Evolutionary conservation across 164 flowering plant genomes (phyloP).

Genomic region (Chimonanthus praecox): DNA sequence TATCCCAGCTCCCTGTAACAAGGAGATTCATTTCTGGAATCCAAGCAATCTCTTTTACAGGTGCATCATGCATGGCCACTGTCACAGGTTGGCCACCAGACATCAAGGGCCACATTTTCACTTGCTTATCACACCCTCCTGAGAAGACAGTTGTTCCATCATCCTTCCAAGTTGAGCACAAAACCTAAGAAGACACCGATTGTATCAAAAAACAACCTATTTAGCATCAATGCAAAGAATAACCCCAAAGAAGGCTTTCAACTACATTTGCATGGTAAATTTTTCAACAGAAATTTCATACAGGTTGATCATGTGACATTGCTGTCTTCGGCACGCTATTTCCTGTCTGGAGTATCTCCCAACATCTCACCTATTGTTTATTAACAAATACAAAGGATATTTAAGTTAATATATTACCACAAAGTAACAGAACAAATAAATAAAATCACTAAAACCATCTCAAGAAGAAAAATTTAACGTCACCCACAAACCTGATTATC

Average conservation of each 20-base stretch:
- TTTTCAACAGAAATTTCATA: slow-evolving; percentile 8
- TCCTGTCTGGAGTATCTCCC: slow-evolving; percentile 65
- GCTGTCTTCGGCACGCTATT: slow-evolving; percentile 67
- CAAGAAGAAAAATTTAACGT: not conserved
- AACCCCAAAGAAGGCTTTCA: not conserved
- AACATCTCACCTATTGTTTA: slow-evolving; percentile 71
- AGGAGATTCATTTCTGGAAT: slow-evolving; percentile 80
- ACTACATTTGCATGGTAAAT: not conserved
- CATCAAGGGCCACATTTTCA: slow-evolving; percentile 88
- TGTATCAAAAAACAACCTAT: not conserved
- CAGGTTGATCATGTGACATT: slow-evolving; percentile 88
- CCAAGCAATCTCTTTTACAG: slow-evolving; percentile 90
- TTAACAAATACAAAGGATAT: not conserved
- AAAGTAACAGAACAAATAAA: not conserved
- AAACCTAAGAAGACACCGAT: slow-evolving; percentile 36
- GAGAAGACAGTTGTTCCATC: slow-evolving; percentile 96
- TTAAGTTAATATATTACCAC: not conserved
- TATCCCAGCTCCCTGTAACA: slow-evolving; percentile 95
- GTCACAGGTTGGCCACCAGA: slow-evolving; percentile 74
- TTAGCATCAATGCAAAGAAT: not conserved
- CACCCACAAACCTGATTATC: slow-evolving; percentile 72
- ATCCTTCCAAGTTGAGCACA: slow-evolving; percentile 97
- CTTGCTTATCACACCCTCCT: slow-evolving; percentile 98
- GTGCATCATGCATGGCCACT: slow-evolving; percentile 92
- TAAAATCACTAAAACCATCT: not conserved